phyloP scores from a whole-genome alignment of 163 green algal species.

The Trebouxiophyceae sp. region DNA sequence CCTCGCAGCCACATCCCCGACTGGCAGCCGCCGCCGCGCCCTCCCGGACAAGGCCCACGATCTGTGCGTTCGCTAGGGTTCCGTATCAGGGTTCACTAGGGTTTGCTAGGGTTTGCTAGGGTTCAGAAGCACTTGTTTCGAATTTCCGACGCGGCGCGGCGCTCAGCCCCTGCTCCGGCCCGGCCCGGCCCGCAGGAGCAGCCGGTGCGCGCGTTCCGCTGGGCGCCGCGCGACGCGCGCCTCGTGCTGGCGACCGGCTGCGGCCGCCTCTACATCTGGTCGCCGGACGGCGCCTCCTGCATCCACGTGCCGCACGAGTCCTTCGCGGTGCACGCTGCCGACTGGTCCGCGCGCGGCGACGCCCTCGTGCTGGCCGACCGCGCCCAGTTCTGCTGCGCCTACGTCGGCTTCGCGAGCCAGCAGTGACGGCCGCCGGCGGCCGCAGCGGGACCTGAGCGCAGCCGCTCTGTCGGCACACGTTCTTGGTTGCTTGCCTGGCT shows the following conservation, averaged over 20 bases:
- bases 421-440: background rate
- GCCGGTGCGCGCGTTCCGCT: slow-evolving; percentile 15
- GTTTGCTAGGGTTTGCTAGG: no score
- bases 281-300: slow-evolving; percentile 63
- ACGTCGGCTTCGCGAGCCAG: slow-evolving; percentile 18
- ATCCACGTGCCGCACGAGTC: slow-evolving; percentile 60
- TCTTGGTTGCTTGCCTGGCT: no score
- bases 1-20: no score
- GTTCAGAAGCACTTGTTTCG: no score
- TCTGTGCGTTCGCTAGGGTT: no score
- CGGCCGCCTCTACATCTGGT: slow-evolving; percentile 73
- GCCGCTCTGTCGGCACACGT: no score
- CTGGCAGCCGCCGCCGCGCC: no score
- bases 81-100: no score
- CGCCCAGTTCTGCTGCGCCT: slow-evolving; percentile 54
- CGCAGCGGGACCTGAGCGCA: background rate
- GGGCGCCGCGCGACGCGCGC: slow-evolving; percentile 16
- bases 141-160: no score
- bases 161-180: no score
- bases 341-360: slow-evolving; percentile 18
- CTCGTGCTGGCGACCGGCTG: slow-evolving; percentile 41
- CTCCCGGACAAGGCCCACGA: no score
- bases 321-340: slow-evolving; percentile 41
- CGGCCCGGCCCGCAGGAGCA: background rate
- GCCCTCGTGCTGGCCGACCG: slow-evolving; percentile 37